Evolutionary conservation across 73 alveolate genomes (phyloP).

Genomic region (Breviolum minutum): DNA sequence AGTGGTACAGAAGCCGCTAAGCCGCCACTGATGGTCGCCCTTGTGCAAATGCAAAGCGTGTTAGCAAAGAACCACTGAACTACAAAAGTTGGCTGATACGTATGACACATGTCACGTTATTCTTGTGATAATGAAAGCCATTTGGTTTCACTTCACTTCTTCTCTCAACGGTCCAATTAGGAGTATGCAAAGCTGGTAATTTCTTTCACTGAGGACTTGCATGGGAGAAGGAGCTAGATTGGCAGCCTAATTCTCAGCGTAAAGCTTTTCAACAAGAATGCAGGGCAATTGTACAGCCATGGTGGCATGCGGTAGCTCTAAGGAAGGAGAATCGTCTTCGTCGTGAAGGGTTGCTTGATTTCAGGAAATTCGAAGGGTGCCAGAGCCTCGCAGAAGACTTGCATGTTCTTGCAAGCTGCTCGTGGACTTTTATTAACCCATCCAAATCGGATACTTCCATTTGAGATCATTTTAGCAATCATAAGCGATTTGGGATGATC

Average conservation of each 20-base stretch:
- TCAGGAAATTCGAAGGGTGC: too few species aligned
- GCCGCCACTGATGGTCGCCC: background rate
- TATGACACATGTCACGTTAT: too few species aligned
- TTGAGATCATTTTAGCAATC: background rate
- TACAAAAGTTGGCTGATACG: too few species aligned
- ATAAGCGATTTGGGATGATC: too few species aligned
- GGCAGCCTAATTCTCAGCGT: slow-evolving; percentile 18
- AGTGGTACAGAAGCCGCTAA: slow-evolving; percentile 24
- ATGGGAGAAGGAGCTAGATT: slow-evolving; percentile 85
- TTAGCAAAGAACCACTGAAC: background rate
- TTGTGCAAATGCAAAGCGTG: background rate
- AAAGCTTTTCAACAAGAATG: background rate
- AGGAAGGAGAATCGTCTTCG: slow-evolving; percentile 70
- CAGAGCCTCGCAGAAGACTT: too few species aligned
- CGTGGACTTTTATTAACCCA: too few species aligned
- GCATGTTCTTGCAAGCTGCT: background rate
- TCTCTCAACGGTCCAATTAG: too few species aligned
- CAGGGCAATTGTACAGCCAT: background rate
- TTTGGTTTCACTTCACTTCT: background rate
- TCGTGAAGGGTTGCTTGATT: slow-evolving; percentile 30
- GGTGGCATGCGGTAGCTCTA: background rate
- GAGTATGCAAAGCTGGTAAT: background rate
- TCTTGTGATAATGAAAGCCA: background rate
- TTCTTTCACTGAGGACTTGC: background rate
- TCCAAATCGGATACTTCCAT: too few species aligned